Base-by-base conservation (phyloP, 768 basidiomycete species). In the Tulasnella sp. region DNA sequence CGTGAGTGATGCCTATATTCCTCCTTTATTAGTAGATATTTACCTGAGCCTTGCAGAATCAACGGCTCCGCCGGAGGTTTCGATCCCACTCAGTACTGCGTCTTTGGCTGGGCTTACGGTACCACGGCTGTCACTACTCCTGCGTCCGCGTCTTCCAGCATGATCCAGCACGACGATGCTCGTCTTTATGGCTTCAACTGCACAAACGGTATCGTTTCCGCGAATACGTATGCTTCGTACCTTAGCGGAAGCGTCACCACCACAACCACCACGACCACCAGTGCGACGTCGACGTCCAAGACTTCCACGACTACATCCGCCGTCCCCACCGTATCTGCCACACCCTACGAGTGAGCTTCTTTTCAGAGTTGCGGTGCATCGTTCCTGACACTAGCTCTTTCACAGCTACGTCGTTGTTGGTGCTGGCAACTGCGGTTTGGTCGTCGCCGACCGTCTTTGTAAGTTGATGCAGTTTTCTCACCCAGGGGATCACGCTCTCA, bases 381-480 rank as follows among this genome's bases (percentile, higher is more conserved):
- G n/a, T n/a, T n/a, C n/a, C n/a, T n/a, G n/a, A n/a, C n/a, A n/a
- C n/a, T n/a, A n/a, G n/a, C n/a, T n/a, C 46, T 75, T 19, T 48
- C 44, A 24, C 44, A 75, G 75, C 75, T 75, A 75, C 75, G 46
- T 75, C 38, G 86, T 89, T 78, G 89, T 91, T 56, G 90, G 90
- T 58, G 88, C 87, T 52, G 91, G 91, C 19, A 87, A 90, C 6
- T 90, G 88, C 77, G 91, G 91, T 48, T 85, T 91, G 74, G 86
- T 92, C 81, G 85, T 87, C 39, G 90, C 90, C 0, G 90, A 91
- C 82, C 87, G 90, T 46, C 84, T 91, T 2, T 48, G 75, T 75
- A 56, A 75, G 75, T 75, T 31, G 9, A 75, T 36, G 18, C 18
- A 10, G 24, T 34, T 14, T 48, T 34, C 36, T 6, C 4, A 27